Base-by-base conservation (phyloP, 495 filamentous ascomycete species). In the Penicillium salamii region DNA sequence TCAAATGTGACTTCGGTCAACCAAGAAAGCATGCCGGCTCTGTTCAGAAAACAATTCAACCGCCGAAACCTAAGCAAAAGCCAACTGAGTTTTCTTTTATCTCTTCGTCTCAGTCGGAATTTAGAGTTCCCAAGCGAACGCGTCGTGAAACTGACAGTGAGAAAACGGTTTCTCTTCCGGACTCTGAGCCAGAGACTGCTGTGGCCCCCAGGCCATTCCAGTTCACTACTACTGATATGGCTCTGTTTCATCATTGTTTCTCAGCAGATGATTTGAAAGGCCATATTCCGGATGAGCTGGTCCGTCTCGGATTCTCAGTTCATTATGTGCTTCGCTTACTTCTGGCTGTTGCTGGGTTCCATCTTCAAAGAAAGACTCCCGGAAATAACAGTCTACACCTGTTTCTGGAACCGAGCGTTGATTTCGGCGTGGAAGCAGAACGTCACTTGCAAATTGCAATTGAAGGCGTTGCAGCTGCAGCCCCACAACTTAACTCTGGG, bases 201-300 rank as follows among this genome's bases (percentile, higher is more conserved):
- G 31, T 47, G 17, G 32, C 26, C 1, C n/a, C 26, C 1, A 29
- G 31, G 17, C 37, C 47, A 29, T 52, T 56, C 29, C 33, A 56
- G 21, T 56, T 56, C 43, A 48, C 34, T 4, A 42, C 20, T 8
- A 51, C 31, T n/a, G 53, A 56, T 24, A 51, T 56, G 47, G 47
- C 26, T 3, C n/a, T 56, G 17, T 51, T 51, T 32, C 53, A 56
- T 24, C 35, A 52, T 37, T 47, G 40, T 32, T 12, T 50, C 7
- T 50, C 46, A n/a, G 28, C 39, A 28, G 23, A 44, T 13, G 46
- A 55, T 2, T 33, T 55, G 0, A 41, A 33, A 17, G 18, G 11
- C 12, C 20, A 34, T 19, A 13, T 33, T 3, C 47, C 33, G n/a
- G 29, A 34, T 5, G 24, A 51, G 13, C 42, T 56, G 3, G 21